Conservation (phyloP, 192 early-diverging fungal genomes). For the Dissophora ornata region DNA sequence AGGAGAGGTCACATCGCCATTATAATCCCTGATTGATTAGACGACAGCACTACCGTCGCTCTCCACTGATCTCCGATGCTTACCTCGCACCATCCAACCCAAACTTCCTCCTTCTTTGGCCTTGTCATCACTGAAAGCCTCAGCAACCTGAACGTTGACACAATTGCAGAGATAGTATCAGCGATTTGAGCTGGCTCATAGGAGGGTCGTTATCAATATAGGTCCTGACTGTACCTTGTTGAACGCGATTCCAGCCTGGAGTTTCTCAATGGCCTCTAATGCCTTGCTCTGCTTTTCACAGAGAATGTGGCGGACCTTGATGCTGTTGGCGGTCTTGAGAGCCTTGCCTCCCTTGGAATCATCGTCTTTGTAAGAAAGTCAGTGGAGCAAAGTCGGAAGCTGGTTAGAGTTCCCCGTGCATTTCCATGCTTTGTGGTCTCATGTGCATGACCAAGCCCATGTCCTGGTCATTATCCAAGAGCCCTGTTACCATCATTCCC, state of each 20-base stretch:
- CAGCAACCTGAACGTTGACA: constrained; percentile 65
- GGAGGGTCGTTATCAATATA: too few species aligned
- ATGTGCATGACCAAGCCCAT: too few species aligned
- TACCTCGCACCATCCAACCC: constrained; percentile 82
- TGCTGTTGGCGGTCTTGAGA: constrained; percentile 71
- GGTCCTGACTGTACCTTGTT: constrained; percentile 50
- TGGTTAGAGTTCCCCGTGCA: too few species aligned
- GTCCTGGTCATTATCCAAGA: background rate
- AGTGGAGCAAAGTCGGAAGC: background rate
- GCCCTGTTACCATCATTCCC: constrained; percentile 29
- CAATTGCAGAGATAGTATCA: too few species aligned
- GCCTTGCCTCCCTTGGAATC: constrained; percentile 59
- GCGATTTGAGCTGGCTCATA: too few species aligned
- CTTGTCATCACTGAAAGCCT: constrained; percentile 84
- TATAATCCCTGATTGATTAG: too few species aligned
- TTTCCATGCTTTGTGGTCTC: too few species aligned
- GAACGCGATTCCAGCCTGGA: constrained; percentile 56
- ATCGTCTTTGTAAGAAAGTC: constrained; percentile 14
- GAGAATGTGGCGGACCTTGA: constrained; percentile 82
- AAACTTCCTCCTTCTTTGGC: constrained; percentile 81
- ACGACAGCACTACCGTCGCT: background rate
- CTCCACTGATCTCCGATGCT: background rate
- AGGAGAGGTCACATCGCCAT: too few species aligned
- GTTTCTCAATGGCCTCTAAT: constrained; percentile 73
- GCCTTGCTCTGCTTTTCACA: constrained; percentile 86